Base-by-base conservation (phyloP, 129 eudicot species). In the Lactuca saligna region DNA sequence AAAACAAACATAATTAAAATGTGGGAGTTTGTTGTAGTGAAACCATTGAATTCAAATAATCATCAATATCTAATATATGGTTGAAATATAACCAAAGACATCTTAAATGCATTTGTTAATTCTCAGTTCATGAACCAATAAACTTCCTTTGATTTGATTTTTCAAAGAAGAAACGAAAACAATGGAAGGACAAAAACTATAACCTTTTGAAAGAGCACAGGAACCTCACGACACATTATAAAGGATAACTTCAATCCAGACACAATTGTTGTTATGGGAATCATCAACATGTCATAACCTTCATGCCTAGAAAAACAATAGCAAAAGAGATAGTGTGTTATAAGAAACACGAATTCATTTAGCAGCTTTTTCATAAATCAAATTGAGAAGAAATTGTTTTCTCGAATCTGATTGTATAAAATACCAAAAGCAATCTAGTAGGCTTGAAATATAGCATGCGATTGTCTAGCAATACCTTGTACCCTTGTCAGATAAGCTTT, bases 121-220 rank as follows among this genome's bases (percentile, higher is more conserved):
- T 25, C 29, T 25, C 29, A 25, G 1, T 25, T 25, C 29, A 25
- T 25, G 29, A 29, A 35, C 68, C 35, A 25, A 25, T 39, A 51
- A 11, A 15, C 31, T 55, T 29, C 46, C 31, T 70, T 59, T 8
- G 4, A 31, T 58, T 55, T n/a, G 8, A 31, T 29, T 41, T 31
- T 46, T 3, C 14, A 41, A 14, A 20, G 46, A 48, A 48, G 25
- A 48, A 57, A 74, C 12, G 60, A 56, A 67, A 34, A 57, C 3
- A 20, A 35, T 14, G 51, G 44, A 25, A 29, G 39, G 20, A 61
- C 5, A 60, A 44, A 59, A 59, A 31, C 9, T 68, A 25, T 48
- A 66, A 89, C 99, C 97, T 93, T 93, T 62, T 82, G 86, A 68
- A 81, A 70, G 42, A 93, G 90, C 68, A 81, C 31, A 5, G 99